Base-by-base conservation (phyloP, 2,329 filamentous ascomycete species). In the Xylariomycetidae sp. region DNA sequence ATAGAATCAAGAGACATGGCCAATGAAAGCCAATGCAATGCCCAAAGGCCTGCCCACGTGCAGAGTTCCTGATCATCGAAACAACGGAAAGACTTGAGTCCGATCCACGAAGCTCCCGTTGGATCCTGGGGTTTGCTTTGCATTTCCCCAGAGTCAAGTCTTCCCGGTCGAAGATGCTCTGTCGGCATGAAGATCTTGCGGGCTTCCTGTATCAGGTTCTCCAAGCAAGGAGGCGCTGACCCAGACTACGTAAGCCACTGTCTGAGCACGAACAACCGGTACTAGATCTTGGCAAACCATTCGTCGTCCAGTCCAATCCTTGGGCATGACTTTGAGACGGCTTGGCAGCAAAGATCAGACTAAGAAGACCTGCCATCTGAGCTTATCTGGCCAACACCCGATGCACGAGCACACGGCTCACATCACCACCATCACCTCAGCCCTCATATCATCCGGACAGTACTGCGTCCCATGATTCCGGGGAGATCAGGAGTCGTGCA, bases 401-500 rank as follows among this genome's bases (percentile, higher is more conserved):
- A n/a, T n/a, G n/a, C n/a, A n/a, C n/a, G n/a, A n/a, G n/a, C n/a
- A n/a, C n/a, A n/a, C n/a, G n/a, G n/a, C n/a, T n/a, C n/a, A n/a
- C n/a, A n/a, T n/a, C n/a, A n/a, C n/a, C n/a, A n/a, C n/a, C n/a
- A n/a, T n/a, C n/a, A n/a, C n/a, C n/a, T n/a, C n/a, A n/a, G n/a
- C n/a, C n/a, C n/a, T n/a, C n/a, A n/a, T n/a, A n/a, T n/a, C n/a
- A n/a, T n/a, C n/a, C n/a, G n/a, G n/a, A n/a, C n/a, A n/a, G n/a
- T n/a, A n/a, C n/a, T n/a, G 20, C 25, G 26, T 31, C 37, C 12
- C 37, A 42, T 25, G 30, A 41, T 37, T 49, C 42, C 43, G 40
- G 43, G 47, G 5, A 44, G 42, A 50, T 49, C 47, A 52, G 47
- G 46, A 37, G 47, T 42, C 47, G 46, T 48, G 42, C n/a, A n/a